Evolutionary conservation across 1,139 yeast species (phyloP), one percentile per base, ranked within the genome.

Genomic region (Scheffersomyces titani): DNA sequence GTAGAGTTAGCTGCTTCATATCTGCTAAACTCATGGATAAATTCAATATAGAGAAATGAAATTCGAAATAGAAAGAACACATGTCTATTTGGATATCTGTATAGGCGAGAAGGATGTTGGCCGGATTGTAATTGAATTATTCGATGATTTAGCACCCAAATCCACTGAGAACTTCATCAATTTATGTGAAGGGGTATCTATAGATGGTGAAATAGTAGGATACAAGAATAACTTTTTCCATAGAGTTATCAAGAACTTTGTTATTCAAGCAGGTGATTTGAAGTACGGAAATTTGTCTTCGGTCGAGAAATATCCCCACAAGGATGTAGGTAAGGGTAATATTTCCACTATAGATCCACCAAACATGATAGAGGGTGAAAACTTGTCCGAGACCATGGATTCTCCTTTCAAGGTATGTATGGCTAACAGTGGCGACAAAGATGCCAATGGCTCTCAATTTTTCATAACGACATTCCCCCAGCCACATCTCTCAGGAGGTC

Each of bases 201-300:
- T 60, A 72, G n/a, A 71, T 21, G 70, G 68, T 24, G 59, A 46
- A 18, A 46, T n/a, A 5, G 16, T 46, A 11, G 52, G 55, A 24
- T 85, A 79, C 62, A 74, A 79, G 59, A 71, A 77, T 40, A 83
- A 82, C 50, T 73, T 71, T 30, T 86, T 92, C 70, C 92, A 89
- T 64, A 76, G 94, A 55, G 85, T 90, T 0, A 80, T 91, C 50
- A 89, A 87, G 61, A 92, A 89, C 68, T 92, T 90, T 65, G 83
- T 90, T 72, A 74, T 91, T n/a, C 97, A 90, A 67, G 89, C 88
- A 4, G 97, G 97, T 47, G 94, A 89, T 65, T 66, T 82, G 6
- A 52, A 68, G 19, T 56, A 65, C 54, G 72, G 70, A 5, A 62
- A 68, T 4, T 61, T 75, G 0, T 73, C 72, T 53, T 78, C 80